phyloP scores from a whole-genome alignment of 1,284 basidiomycete genomes.

The Sporisorium iseilematis-ciliati region DNA sequence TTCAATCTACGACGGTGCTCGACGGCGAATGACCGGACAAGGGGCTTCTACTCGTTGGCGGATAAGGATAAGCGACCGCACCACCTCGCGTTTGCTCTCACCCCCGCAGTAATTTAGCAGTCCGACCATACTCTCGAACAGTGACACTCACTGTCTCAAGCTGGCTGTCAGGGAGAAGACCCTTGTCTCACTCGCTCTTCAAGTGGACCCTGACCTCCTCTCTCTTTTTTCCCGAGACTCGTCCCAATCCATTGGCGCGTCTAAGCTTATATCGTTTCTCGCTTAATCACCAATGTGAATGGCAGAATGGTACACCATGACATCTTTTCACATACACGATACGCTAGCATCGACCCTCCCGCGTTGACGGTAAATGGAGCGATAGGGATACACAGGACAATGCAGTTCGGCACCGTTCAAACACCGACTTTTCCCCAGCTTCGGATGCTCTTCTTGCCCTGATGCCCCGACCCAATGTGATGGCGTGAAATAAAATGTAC shows the following conservation, averaged over 20 bases:
- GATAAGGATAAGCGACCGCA: no score
- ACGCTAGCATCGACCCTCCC: no score
- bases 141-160: background rate
- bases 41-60: no score
- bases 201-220: conserved; percentile 9
- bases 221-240: conserved; percentile 4
- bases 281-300: background rate
- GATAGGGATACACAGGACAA: no score
- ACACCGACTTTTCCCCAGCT: no score
- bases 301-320: no score
- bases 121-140: background rate
- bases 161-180: conserved; percentile 5
- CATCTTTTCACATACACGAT: no score
- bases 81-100: background rate
- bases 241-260: conserved; percentile 1
- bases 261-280: background rate
- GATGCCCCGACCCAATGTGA: background rate
- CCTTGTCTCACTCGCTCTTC: conserved; percentile 1
- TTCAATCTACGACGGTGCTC: no score
- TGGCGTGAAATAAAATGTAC: background rate
- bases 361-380: no score
- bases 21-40: no score
- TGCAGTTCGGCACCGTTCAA: no score
- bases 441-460: background rate
- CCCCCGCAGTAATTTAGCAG: background rate